Percentiles rank a stretch among this genome's conserved stretches.
Evolutionary conservation across 2,329 filamentous ascomycete species (phyloP).

Genomic region (Grosmannia huntii): DNA sequence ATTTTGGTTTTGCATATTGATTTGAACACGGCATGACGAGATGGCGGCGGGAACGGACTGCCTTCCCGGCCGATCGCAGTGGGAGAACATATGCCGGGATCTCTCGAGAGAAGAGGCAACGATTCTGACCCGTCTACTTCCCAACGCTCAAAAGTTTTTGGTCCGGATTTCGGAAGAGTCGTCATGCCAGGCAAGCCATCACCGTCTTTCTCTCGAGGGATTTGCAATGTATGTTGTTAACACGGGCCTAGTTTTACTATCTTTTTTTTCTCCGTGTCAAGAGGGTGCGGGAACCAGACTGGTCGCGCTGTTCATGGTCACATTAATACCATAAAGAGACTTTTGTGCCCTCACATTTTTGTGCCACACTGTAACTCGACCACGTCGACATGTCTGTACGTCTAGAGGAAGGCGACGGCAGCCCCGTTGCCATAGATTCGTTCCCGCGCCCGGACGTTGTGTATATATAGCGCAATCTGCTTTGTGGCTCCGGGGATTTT

Average conservation of each 20-base stretch:
- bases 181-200: constrained; percentile 52
- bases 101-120: constrained; percentile 4
- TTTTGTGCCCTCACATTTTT: not conserved
- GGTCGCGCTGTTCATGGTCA: constrained; percentile 1
- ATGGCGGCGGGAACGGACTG: not conserved
- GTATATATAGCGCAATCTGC: not conserved
- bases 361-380: constrained; percentile 4
- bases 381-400: not conserved
- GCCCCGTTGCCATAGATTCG: not conserved
- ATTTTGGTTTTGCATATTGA: not conserved
- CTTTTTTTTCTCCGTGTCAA: not conserved
- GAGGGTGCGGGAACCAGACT: not conserved
- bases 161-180: not conserved
- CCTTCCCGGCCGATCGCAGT: not conserved
- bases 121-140: not conserved
- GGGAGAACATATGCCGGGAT: not conserved
- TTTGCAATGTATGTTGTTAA: constrained; percentile 57
- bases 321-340: constrained; percentile 1
- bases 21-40: not conserved
- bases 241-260: constrained; percentile 19
- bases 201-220: constrained; percentile 49
- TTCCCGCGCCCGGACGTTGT: not conserved
- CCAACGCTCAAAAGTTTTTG: not conserved
- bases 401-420: not conserved
- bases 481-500: not conserved